Evolutionary conservation across 441 rosid species (phyloP).

Genomic region (Macaranga tanarius): DNA sequence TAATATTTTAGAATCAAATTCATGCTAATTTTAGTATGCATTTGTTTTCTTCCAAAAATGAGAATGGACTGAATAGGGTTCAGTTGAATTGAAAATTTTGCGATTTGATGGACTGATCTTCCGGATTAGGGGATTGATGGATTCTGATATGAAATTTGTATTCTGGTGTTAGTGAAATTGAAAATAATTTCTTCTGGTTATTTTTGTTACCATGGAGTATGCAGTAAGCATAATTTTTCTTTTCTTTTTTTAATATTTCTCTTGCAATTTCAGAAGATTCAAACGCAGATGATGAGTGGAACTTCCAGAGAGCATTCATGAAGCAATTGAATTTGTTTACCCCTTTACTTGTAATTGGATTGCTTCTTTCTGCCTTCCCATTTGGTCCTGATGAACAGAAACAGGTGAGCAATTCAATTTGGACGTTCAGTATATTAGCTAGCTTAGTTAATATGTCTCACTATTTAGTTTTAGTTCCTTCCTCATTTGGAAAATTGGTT

Average conservation of each 20-base stretch:
- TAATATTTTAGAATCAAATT: too few species aligned
- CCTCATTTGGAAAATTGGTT: background rate
- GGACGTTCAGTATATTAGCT: too few species aligned
- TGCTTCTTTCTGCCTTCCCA: slow-evolving; percentile 48
- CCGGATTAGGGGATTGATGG: too few species aligned
- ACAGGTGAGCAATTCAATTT: slow-evolving; percentile 42
- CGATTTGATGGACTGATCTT: too few species aligned
- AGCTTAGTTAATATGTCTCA: too few species aligned
- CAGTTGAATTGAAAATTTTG: too few species aligned
- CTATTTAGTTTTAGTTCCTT: too few species aligned
- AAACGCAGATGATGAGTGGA: slow-evolving; percentile 50
- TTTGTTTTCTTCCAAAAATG: too few species aligned
- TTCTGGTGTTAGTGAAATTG: background rate
- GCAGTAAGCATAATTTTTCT: background rate
- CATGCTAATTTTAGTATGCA: too few species aligned
- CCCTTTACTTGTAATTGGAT: slow-evolving; percentile 54
- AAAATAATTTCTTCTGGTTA: background rate
- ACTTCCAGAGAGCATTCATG: slow-evolving; percentile 45
- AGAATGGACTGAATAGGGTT: too few species aligned
- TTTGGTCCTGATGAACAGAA: slow-evolving; percentile 52
- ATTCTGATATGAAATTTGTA: too few species aligned
- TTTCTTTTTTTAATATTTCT: background rate
- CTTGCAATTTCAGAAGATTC: slow-evolving; percentile 61
- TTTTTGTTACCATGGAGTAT: background rate
- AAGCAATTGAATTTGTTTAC: slow-evolving; percentile 45